Evolutionary conservation across 768 basidiomycete species (phyloP), one percentile per base, ranked within the genome.

Genomic region (Hygrocybe punicea): DNA sequence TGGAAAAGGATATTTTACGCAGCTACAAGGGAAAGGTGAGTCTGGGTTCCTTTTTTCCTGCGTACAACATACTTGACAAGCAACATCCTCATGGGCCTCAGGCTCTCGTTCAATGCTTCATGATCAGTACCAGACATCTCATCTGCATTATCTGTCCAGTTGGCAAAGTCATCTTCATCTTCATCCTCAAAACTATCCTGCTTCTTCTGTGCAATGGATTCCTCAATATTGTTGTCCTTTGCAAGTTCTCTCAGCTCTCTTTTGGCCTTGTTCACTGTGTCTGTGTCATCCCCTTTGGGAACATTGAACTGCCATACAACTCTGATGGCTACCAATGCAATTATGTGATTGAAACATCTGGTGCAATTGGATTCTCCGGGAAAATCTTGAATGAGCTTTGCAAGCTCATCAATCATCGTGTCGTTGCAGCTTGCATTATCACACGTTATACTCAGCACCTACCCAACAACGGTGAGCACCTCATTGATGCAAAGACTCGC

Each of bases 301-400:
- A 70, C 46, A 25, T 80, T 73, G 62, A 78, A 79, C 51, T 66
- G 61, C 0, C 51, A 2, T 0, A 78, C 34, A 0, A 76, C n/a
- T 0, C 59, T 62, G 47, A 76, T 74, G 0, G 71, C 74, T 1
- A 73, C 62, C 0, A 80, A 60, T 37, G 73, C 75, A 19, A 78
- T 19, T 5, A 74, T 62, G 45, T 80, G 78, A 1, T 62, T 55
- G 51, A 81, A 78, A 56, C 78, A 81, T 0, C 64, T 47, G 0
- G 65, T 67, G 1, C 62, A 70, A 21, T 64, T 72, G 0, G 55
- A 57, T 0, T 29, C 17, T 0, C 72, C 72, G 2, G 56, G 53
- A 44, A 71, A 75, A 0, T 17, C 24, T 0, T 35, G 42, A 0
- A 79, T 10, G 2, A 42, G 9, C 7, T 60, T 17, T 3, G 23